Percentiles rank a stretch among this genome's conserved stretches.
Evolutionary conservation across 2,329 filamentous ascomycete species (phyloP).

Genomic region (Tolypocladium ovalisporum): DNA sequence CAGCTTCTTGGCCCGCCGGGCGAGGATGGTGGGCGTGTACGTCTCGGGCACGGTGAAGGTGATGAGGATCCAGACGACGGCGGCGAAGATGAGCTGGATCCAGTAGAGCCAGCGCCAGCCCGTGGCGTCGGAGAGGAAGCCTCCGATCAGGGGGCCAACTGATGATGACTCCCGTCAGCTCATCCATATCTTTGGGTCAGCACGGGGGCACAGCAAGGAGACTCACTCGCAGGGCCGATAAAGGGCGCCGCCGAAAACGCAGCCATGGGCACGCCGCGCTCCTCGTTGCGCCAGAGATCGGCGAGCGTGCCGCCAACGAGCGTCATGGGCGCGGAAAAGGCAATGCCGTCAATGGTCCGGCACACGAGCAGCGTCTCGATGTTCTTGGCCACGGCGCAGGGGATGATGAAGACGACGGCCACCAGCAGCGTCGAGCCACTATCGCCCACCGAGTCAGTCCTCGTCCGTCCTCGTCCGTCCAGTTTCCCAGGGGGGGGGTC

Average conservation of each 20-base stretch:
- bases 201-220: not conserved
- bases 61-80: conserved; percentile 61
- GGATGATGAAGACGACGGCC: conserved; percentile 70
- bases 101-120: conserved; percentile 84
- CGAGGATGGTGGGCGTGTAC: conserved; percentile 70
- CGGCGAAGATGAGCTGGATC: conserved; percentile 70
- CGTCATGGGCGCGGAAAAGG: conserved; percentile 79
- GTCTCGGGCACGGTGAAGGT: conserved; percentile 87
- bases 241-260: conserved; percentile 77
- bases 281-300: conserved; percentile 76
- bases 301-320: conserved; percentile 73
- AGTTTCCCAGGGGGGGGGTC: too few relatives aligned
- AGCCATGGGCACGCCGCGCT: conserved; percentile 79
- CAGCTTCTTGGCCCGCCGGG: conserved; percentile 58
- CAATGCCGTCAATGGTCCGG: conserved; percentile 69
- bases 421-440: conserved; percentile 51
- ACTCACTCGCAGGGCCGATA: conserved; percentile 59
- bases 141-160: conserved; percentile 65
- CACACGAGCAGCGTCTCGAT: conserved; percentile 67
- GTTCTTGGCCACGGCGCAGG: conserved; percentile 66
- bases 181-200: too few relatives aligned
- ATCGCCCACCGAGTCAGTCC: conserved; percentile 3
- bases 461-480: too few relatives aligned
- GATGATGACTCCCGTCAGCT: conserved; percentile 7
- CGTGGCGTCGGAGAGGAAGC: conserved; percentile 57